These are phyloP conservation scores for Aspergillus puulaauensis DNA, from an alignment of 2,329 filamentous ascomycete species.

Conservation along the genomic window DNA sequence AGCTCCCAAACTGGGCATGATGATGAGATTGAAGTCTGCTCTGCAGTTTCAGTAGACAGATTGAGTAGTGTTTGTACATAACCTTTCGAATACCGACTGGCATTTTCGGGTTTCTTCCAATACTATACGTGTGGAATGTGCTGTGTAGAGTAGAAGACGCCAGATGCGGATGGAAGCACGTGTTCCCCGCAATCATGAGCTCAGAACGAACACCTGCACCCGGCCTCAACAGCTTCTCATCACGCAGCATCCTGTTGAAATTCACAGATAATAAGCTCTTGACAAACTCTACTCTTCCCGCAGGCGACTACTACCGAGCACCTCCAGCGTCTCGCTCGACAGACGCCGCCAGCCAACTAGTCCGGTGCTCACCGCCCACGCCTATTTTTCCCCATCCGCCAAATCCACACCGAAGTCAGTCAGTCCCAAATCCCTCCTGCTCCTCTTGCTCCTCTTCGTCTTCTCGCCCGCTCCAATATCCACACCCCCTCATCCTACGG, in stretches of 20 bases:
- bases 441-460: conserved; percentile 16
- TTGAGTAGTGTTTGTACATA: conserved; percentile 11
- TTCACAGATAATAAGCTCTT: neutral
- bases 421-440: conserved; percentile 10
- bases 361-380: conserved; percentile 15
- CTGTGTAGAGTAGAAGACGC: conserved; percentile 9
- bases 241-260: neutral
- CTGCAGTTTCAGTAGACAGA: conserved; percentile 3
- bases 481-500: conserved; percentile 16
- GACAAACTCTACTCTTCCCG: neutral
- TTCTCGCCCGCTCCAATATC: conserved; percentile 12
- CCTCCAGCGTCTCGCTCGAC: neutral
- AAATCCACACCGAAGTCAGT: neutral
- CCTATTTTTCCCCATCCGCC: conserved; percentile 16
- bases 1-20: neutral
- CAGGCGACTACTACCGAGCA: neutral
- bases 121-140: too few species aligned
- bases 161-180: conserved; percentile 21
- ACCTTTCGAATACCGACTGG: neutral
- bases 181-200: conserved; percentile 18
- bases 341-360: neutral
- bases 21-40: neutral
- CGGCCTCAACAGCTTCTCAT: conserved; percentile 1
- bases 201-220: neutral
- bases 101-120: neutral